A percentile compares a stretch with the other conserved stretches of the same genome.
phyloP scores from a whole-genome alignment of 768 basidiomycete genomes.

The Mycena leptocephala region DNA sequence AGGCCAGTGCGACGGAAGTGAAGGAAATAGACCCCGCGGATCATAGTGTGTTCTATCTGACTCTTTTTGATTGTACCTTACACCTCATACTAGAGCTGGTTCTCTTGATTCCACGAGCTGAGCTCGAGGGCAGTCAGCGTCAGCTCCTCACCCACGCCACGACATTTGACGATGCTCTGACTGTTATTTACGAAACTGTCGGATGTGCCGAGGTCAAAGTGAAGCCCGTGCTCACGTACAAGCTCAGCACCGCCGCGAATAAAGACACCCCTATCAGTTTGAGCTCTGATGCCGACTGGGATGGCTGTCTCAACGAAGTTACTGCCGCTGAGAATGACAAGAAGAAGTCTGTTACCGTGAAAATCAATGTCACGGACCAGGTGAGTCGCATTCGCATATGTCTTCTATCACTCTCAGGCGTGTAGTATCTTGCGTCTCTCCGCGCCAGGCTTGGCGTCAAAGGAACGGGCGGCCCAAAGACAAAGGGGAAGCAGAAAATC shows the following conservation, averaged over 20 bases:
- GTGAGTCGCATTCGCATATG: neutral
- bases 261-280: neutral
- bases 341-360: neutral
- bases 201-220: neutral
- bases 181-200: neutral
- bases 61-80: neutral
- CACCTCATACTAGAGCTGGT: neutral
- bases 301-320: neutral
- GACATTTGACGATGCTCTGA: constrained; percentile 9
- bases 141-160: neutral
- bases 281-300: neutral
- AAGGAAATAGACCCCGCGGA: neutral
- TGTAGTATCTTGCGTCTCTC: neutral
- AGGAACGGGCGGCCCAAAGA: neutral
- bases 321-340: neutral
- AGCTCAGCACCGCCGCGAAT: neutral
- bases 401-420: neutral
- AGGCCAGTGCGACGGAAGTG: neutral
- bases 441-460: neutral
- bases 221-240: constrained; percentile 9
- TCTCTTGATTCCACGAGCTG: neutral
- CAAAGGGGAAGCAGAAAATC: neutral
- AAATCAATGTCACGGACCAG: constrained; percentile 8
- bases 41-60: neutral
- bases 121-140: constrained; percentile 2